Evolutionary conservation across 2,329 filamentous ascomycete species (phyloP).

Genomic region (Pestalotiopsis sp.): DNA sequence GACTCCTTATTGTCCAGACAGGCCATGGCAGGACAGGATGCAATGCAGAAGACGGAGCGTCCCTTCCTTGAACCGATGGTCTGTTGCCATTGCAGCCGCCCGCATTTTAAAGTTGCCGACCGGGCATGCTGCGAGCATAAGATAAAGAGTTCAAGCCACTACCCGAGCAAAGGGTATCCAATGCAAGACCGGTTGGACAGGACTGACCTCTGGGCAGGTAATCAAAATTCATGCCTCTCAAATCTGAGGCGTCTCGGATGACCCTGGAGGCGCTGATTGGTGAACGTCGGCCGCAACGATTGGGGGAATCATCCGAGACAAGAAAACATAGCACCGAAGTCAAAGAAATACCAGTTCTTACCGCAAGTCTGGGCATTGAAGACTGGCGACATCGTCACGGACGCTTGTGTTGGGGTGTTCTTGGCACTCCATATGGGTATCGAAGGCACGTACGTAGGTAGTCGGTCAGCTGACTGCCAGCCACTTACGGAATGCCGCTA

Average conservation of each 20-base stretch:
- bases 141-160: slow-evolving; percentile 3
- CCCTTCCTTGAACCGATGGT: neutral
- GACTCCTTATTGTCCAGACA: neutral
- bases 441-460: neutral
- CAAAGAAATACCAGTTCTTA: neutral
- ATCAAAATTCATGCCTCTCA: neutral
- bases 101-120: slow-evolving; percentile 10
- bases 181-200: neutral
- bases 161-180: neutral
- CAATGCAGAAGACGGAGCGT: neutral
- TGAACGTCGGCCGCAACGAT: neutral
- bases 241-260: neutral
- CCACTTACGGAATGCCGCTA: neutral
- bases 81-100: slow-evolving; percentile 2
- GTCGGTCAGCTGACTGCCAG: neutral
- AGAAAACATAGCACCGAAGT: neutral
- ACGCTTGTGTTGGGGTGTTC: neutral
- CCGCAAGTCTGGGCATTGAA: neutral
- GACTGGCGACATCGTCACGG: neutral
- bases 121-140: slow-evolving; percentile 1
- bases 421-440: neutral
- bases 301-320: neutral
- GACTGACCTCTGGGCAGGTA: neutral
- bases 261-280: neutral
- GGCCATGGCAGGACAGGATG: neutral